Percentiles rank a stretch among this genome's conserved stretches.
These are phyloP conservation scores for Dendrothele bispora DNA, from an alignment of 768 basidiomycete genomes.

Conservation along the genomic window DNA sequence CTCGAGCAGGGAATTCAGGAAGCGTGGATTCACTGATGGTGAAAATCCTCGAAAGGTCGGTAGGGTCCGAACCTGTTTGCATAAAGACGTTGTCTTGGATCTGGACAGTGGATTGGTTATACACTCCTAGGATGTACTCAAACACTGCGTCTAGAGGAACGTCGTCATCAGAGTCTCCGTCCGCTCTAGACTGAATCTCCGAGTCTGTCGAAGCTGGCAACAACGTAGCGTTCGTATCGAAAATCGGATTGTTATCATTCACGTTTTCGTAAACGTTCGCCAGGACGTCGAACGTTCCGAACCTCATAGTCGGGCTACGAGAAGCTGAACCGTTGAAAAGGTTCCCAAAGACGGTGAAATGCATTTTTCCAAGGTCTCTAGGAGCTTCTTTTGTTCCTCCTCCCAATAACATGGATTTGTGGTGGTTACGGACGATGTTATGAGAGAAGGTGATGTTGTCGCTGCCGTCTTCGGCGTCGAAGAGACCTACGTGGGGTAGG, in stretches of 20 bases:
- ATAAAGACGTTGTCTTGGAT: constrained; percentile 17
- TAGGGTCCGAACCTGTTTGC: constrained; percentile 10
- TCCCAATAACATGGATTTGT: constrained; percentile 16
- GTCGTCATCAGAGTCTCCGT: not conserved
- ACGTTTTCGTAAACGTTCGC: constrained; percentile 15
- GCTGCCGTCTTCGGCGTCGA: constrained; percentile 17
- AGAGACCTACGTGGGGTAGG: constrained; percentile 12
- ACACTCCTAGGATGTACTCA: constrained; percentile 13
- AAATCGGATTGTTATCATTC: constrained; percentile 6
- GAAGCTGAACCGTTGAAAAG: constrained; percentile 16
- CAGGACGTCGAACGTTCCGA: constrained; percentile 17
- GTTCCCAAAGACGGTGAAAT: constrained; percentile 17
- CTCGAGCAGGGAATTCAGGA: constrained; percentile 10
- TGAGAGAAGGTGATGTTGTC: constrained; percentile 21
- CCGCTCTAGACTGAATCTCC: not conserved
- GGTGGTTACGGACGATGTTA: constrained; percentile 18
- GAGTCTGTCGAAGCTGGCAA: constrained; percentile 6
- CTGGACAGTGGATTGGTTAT: constrained; percentile 16
- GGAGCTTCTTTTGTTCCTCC: constrained; percentile 15
- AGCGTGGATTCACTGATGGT: constrained; percentile 13
- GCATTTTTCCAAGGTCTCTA: constrained; percentile 16
- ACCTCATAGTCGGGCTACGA: constrained; percentile 16
- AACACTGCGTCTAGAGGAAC: constrained; percentile 13
- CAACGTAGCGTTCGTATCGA: not conserved
- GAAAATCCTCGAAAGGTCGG: constrained; percentile 14